A percentile compares a stretch with the other conserved stretches of the same genome.
These are phyloP conservation scores for Suillus lakei DNA, from an alignment of 768 basidiomycete species.

Conservation along the genomic window DNA sequence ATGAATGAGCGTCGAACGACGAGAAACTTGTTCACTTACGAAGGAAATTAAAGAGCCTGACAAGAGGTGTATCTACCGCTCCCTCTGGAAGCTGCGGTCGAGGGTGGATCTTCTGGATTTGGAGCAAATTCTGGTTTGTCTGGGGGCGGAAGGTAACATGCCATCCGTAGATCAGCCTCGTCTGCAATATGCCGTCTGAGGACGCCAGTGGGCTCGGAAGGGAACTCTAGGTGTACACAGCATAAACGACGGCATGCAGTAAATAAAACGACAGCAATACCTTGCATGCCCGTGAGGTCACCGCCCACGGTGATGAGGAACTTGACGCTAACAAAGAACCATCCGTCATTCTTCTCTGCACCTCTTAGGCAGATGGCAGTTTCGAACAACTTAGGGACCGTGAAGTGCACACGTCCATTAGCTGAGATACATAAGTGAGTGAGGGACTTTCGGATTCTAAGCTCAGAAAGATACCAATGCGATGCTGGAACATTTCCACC, in stretches of 20 bases:
- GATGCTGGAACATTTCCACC: conserved; percentile 75
- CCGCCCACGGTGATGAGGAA: conserved; percentile 78
- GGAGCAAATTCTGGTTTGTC: conserved; percentile 46
- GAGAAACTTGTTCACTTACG: conserved; percentile 55
- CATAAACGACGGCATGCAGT: background rate
- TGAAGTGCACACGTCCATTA: conserved; percentile 82
- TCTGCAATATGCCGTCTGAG: conserved; percentile 71
- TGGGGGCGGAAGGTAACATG: conserved; percentile 60
- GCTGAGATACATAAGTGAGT: conserved; percentile 44
- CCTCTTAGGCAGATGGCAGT: conserved; percentile 77
- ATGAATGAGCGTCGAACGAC: background rate
- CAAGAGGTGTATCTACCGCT: conserved; percentile 79
- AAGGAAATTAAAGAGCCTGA: conserved; percentile 86
- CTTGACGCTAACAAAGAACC: conserved; percentile 85
- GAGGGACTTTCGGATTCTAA: conserved; percentile 17
- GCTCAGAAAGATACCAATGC: conserved; percentile 54
- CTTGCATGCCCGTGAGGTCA: conserved; percentile 73
- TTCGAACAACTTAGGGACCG: conserved; percentile 72
- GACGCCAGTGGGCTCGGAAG: conserved; percentile 63
- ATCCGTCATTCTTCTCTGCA: conserved; percentile 69
- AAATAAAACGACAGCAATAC: conserved; percentile 35
- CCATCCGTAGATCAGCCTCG: conserved; percentile 72
- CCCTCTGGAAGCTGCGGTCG: conserved; percentile 58
- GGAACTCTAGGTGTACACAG: conserved; percentile 59
- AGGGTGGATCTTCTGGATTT: conserved; percentile 47